phyloP scores from a whole-genome alignment of 176 grass and related monocot genomes.

The Aegilops bicornis region DNA sequence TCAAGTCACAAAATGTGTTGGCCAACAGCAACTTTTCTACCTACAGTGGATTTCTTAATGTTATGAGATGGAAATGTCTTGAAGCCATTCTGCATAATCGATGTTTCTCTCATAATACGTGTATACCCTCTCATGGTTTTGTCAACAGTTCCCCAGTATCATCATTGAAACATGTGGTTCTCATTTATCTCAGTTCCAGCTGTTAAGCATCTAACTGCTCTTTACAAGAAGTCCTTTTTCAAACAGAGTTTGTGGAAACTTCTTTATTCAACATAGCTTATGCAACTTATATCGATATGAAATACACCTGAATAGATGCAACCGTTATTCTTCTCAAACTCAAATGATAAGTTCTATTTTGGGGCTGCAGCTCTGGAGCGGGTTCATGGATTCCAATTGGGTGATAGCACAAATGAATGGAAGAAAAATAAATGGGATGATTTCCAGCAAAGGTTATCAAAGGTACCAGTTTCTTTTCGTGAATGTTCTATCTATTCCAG shows the following conservation, averaged over 20 bases:
- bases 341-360: neutral
- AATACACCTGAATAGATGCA: neutral
- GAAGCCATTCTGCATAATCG: too few relatives aligned
- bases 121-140: neutral
- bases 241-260: neutral
- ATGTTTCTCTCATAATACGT: too few relatives aligned
- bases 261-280: neutral
- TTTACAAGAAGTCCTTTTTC: neutral
- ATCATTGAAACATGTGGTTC: neutral
- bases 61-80: too few relatives aligned
- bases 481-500: neutral
- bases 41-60: too few relatives aligned
- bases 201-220: neutral
- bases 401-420: slow-evolving; percentile 84
- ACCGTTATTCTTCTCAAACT: neutral
- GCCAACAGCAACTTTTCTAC: neutral
- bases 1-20: neutral
- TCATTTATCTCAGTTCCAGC: neutral
- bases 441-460: slow-evolving; percentile 62
- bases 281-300: neutral
- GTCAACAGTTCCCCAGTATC: neutral
- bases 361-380: slow-evolving; percentile 66
- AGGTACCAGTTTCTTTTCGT: slow-evolving; percentile 40
- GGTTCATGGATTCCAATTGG: slow-evolving; percentile 82
- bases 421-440: slow-evolving; percentile 87